These are phyloP conservation scores for Epichloe gansuensis DNA, from an alignment of 2,329 filamentous ascomycete species.

Conservation along the genomic window DNA sequence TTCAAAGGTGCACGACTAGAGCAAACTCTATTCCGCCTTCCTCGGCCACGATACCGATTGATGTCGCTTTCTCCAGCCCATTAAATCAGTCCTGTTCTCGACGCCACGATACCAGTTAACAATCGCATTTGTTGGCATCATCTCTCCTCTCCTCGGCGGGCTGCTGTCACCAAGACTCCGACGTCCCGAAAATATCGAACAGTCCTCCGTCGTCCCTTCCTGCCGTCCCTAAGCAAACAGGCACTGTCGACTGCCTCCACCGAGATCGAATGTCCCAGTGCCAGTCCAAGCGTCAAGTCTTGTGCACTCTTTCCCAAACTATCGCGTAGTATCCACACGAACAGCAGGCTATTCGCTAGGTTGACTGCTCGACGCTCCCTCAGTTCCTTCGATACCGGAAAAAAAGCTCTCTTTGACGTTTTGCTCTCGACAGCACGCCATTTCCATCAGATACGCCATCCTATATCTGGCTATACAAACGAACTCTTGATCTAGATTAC, in stretches of 20 bases:
- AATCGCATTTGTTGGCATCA: not conserved
- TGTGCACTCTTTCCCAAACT: not conserved
- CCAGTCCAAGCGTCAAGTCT: not conserved
- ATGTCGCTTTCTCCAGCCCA: not conserved
- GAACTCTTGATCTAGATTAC: too few relatives aligned
- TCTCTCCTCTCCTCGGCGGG: not conserved
- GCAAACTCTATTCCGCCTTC: not conserved
- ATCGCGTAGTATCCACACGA: not conserved
- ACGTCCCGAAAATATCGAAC: not conserved
- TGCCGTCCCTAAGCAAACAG: not conserved
- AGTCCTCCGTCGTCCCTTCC: not conserved
- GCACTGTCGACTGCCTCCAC: not conserved
- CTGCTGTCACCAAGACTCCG: not conserved
- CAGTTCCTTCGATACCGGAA: too few relatives aligned
- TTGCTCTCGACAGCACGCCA: too few relatives aligned
- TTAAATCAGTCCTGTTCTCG: not conserved
- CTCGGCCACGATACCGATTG: not conserved
- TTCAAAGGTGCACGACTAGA: not conserved
- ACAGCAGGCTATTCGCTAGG: not conserved
- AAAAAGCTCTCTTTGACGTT: too few relatives aligned
- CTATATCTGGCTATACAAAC: too few relatives aligned
- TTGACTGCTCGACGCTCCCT: not conserved
- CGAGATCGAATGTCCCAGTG: not conserved
- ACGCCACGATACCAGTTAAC: not conserved
- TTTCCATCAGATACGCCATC: too few relatives aligned